A percentile compares a stretch with the other conserved stretches of the same genome.
These are phyloP conservation scores for Podila horticola DNA, from an alignment of 192 early-diverging fungal genomes.

Conservation along the genomic window DNA sequence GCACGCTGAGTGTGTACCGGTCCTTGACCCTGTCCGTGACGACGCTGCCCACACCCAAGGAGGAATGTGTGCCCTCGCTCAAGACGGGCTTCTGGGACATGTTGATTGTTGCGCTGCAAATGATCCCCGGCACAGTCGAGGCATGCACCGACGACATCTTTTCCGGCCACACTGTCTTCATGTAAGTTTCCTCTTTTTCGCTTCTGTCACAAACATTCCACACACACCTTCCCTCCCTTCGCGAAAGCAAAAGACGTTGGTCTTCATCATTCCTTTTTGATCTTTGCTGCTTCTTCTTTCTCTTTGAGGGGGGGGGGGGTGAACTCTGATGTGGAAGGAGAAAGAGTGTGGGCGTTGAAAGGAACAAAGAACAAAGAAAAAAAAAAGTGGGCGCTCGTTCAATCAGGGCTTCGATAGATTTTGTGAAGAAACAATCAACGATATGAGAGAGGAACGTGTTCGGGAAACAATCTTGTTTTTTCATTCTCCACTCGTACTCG, in stretches of 20 bases:
- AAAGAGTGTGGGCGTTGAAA: neutral
- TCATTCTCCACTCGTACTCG: slow-evolving; percentile 4
- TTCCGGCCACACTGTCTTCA: slow-evolving; percentile 58
- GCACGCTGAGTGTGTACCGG: slow-evolving; percentile 31
- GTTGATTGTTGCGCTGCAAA: slow-evolving; percentile 37
- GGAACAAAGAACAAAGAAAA: neutral
- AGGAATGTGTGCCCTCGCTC: slow-evolving; percentile 31
- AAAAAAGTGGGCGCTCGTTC: neutral
- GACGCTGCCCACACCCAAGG: slow-evolving; percentile 53
- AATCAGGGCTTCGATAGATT: neutral
- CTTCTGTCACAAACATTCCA: neutral
- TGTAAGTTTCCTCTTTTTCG: slow-evolving; percentile 25
- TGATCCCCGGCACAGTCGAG: slow-evolving; percentile 52
- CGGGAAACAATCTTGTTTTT: neutral
- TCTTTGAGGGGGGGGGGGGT: neutral
- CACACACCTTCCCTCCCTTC: neutral
- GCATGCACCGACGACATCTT: slow-evolving; percentile 58
- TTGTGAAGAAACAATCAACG: neutral
- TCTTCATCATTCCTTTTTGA: neutral
- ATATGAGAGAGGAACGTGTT: neutral
- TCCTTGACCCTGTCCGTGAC: slow-evolving; percentile 47
- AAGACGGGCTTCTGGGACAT: slow-evolving; percentile 50
- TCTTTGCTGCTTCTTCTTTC: neutral
- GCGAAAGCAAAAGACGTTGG: neutral
- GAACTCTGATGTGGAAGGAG: neutral